phyloP scores from a whole-genome alignment of 2,329 filamentous ascomycete species.

The Huntiella bhutanensis region DNA sequence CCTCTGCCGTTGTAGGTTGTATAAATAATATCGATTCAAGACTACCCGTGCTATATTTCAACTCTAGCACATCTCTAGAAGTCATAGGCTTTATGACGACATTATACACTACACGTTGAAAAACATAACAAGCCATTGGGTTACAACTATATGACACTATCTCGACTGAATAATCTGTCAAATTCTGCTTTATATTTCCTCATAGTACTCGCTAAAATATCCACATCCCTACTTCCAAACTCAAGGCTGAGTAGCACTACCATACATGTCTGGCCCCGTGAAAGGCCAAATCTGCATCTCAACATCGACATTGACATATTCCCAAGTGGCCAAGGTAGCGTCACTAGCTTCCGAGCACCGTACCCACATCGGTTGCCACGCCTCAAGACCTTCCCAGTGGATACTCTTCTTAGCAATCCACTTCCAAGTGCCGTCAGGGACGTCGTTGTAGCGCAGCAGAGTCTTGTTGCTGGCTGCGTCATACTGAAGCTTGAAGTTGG shows the following conservation, averaged over 20 bases:
- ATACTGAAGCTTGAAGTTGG: not conserved
- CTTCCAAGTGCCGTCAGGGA: not conserved
- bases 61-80: too few species aligned
- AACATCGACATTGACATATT: not conserved
- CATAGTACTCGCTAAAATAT: too few species aligned
- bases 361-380: not conserved
- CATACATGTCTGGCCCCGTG: not conserved
- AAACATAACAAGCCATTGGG: too few species aligned
- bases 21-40: too few species aligned
- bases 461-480: not conserved
- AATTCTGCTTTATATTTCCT: too few species aligned
- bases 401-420: not conserved
- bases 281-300: not conserved
- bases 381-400: not conserved
- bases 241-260: not conserved
- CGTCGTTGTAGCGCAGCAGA: not conserved
- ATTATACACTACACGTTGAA: too few species aligned
- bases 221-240: not conserved
- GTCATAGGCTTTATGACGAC: too few species aligned
- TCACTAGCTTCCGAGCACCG: not conserved
- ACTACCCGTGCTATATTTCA: too few species aligned
- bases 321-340: not conserved
- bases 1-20: too few species aligned
- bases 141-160: too few species aligned
- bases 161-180: too few species aligned